phyloP scores from a whole-genome alignment of 2,329 filamentous ascomycete genomes.

The Leptodontidium sp. region DNA sequence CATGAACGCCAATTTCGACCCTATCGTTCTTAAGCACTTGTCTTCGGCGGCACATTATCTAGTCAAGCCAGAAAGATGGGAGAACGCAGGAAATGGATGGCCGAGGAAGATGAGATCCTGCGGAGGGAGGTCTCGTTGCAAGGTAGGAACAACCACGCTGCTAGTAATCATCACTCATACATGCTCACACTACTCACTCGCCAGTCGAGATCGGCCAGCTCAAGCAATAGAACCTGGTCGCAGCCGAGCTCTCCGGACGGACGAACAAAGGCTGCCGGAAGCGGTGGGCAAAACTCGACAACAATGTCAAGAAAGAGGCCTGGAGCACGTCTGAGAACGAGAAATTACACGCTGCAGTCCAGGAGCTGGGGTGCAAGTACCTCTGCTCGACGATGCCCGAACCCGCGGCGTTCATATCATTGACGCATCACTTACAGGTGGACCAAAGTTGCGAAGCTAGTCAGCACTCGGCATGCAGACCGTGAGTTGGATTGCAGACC shows the following conservation, averaged over 20 bases:
- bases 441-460: background rate
- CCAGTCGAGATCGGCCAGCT: slow-evolving; percentile 4
- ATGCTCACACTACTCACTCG: background rate
- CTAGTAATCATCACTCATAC: slow-evolving; percentile 3
- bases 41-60: background rate
- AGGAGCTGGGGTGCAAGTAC: background rate
- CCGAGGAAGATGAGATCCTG: background rate
- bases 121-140: background rate
- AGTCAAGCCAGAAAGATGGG: background rate
- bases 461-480: slow-evolving; percentile 2
- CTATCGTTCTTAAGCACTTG: slow-evolving; percentile 2
- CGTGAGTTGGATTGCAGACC: slow-evolving; percentile 2
- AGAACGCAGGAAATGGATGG: slow-evolving; percentile 1
- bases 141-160: slow-evolving; percentile 2
- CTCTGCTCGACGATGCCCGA: slow-evolving; percentile 1
- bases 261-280: background rate
- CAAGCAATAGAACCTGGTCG: slow-evolving; percentile 1
- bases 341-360: slow-evolving; percentile 4
- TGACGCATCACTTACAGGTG: background rate
- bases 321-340: background rate
- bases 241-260: background rate
- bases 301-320: background rate
- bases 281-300: slow-evolving; percentile 4
- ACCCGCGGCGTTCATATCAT: background rate
- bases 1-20: slow-evolving; percentile 1